Evolutionary conservation across 352 stramenopile species (phyloP).

Genomic region (Phytophthora pseudosyringae): DNA sequence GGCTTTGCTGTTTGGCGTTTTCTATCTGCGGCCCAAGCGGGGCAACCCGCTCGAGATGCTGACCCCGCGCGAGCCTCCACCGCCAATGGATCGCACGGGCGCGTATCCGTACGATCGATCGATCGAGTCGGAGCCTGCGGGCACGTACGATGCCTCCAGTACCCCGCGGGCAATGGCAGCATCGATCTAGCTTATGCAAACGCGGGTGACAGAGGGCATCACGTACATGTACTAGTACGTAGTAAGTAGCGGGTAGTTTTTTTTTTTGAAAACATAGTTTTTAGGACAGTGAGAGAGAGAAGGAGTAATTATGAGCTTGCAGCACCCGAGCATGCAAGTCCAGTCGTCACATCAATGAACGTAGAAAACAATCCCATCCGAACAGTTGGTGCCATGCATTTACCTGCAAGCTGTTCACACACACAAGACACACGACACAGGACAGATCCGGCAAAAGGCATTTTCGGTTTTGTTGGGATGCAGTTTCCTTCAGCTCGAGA

Average conservation of each 20-base stretch:
- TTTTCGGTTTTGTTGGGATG: constrained; percentile 24
- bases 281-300: constrained; percentile 4
- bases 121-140: constrained; percentile 30
- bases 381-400: not conserved
- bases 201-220: not conserved
- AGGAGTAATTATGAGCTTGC: constrained; percentile 25
- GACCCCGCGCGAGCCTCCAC: constrained; percentile 26
- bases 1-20: constrained; percentile 39
- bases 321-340: not conserved
- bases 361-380: not conserved
- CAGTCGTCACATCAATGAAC: constrained; percentile 8
- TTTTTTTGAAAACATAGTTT: constrained; percentile 25
- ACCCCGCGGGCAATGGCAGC: constrained; percentile 34
- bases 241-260: constrained; percentile 33
- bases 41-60: constrained; percentile 29
- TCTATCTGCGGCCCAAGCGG: constrained; percentile 41
- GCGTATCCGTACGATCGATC: constrained; percentile 34
- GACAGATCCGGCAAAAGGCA: constrained; percentile 23
- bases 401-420: no score
- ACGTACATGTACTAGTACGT: not conserved
- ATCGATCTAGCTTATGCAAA: constrained; percentile 22
- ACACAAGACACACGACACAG: not conserved
- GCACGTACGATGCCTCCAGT: constrained; percentile 35
- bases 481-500: constrained; percentile 14
- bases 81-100: constrained; percentile 28